Percentiles rank a stretch among this genome's conserved stretches.
Evolutionary conservation across 2,329 filamentous ascomycete species (phyloP).

Genomic region (Chaetomiaceae sp.): DNA sequence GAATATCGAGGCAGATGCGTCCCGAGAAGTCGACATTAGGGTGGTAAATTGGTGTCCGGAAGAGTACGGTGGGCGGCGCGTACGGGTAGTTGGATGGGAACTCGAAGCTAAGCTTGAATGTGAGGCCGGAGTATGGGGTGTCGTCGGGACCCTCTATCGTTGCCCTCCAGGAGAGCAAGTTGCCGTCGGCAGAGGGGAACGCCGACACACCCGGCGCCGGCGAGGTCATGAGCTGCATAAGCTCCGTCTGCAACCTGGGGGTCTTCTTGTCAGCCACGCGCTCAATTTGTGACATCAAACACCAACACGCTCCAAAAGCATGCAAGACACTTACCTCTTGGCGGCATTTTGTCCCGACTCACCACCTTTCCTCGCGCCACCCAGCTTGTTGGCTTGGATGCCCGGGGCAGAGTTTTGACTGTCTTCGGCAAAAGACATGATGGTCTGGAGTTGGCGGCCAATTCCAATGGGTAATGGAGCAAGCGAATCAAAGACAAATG

Average conservation of each 20-base stretch:
- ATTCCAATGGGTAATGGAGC: neutral
- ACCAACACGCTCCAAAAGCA: neutral
- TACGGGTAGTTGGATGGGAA: conserved; percentile 95
- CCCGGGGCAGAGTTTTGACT: conserved; percentile 65
- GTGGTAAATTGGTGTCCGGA: conserved; percentile 99
- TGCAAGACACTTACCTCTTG: conserved; percentile 59
- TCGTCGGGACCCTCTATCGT: conserved; percentile 89
- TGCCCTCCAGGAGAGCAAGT: conserved; percentile 87
- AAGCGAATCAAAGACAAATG: conserved; percentile 7
- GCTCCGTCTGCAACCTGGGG: conserved; percentile 82
- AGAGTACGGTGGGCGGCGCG: conserved; percentile 82
- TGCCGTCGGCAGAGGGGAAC: conserved; percentile 85
- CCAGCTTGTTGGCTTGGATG: conserved; percentile 61
- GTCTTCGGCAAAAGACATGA: conserved; percentile 57
- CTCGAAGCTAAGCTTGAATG: conserved; percentile 85
- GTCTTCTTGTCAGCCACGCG: conserved; percentile 2
- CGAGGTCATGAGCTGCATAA: conserved; percentile 98
- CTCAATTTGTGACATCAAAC: conserved; percentile 1
- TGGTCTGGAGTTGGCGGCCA: conserved; percentile 11
- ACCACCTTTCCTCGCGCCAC: conserved; percentile 50
- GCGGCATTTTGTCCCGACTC: conserved; percentile 68
- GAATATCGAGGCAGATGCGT: conserved; percentile 92
- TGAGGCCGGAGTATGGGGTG: conserved; percentile 84
- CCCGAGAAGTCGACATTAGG: conserved; percentile 98
- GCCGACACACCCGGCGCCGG: conserved; percentile 90